Evolutionary conservation across 2,329 filamentous ascomycete genomes (phyloP).

Genomic region (Xylariaceae sp.): DNA sequence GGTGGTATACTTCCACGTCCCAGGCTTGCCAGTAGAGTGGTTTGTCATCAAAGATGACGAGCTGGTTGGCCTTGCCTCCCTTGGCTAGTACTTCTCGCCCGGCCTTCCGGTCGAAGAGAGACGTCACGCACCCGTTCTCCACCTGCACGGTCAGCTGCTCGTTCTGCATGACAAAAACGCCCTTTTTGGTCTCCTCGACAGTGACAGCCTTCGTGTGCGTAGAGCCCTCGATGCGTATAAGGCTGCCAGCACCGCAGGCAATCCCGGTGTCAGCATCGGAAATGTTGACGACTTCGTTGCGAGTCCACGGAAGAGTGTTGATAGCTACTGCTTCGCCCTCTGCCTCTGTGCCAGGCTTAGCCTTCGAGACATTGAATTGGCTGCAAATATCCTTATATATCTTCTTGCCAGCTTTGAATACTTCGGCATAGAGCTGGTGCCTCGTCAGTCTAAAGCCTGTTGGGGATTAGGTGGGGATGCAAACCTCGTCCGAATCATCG

Average conservation of each 20-base stretch:
- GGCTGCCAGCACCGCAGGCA: conserved; percentile 47
- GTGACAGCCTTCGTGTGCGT: conserved; percentile 40
- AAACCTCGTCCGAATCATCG: conserved; percentile 80
- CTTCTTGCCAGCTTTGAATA: conserved; percentile 69
- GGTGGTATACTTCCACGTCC: conserved; percentile 96
- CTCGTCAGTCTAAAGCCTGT: conserved; percentile 3
- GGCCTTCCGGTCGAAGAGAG: conserved; percentile 66
- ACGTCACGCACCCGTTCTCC: conserved; percentile 70
- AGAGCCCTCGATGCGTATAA: conserved; percentile 43
- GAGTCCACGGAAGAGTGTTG: conserved; percentile 83
- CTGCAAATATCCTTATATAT: conserved; percentile 63
- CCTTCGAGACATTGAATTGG: conserved; percentile 54
- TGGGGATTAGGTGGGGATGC: background rate
- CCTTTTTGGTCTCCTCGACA: conserved; percentile 42
- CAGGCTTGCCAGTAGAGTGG: conserved; percentile 95
- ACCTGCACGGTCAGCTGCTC: conserved; percentile 67
- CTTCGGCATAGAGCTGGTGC: conserved; percentile 63
- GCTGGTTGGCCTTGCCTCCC: conserved; percentile 74
- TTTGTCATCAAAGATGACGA: conserved; percentile 95
- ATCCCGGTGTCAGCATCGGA: conserved; percentile 46
- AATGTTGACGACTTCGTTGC: conserved; percentile 64
- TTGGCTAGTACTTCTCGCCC: conserved; percentile 71
- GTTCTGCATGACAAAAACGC: conserved; percentile 74
- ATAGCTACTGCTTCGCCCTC: conserved; percentile 53
- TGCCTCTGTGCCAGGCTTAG: conserved; percentile 29